phyloP scores from a whole-genome alignment of 2,329 filamentous ascomycete species.

The Ceratocystis cacaofunesta region DNA sequence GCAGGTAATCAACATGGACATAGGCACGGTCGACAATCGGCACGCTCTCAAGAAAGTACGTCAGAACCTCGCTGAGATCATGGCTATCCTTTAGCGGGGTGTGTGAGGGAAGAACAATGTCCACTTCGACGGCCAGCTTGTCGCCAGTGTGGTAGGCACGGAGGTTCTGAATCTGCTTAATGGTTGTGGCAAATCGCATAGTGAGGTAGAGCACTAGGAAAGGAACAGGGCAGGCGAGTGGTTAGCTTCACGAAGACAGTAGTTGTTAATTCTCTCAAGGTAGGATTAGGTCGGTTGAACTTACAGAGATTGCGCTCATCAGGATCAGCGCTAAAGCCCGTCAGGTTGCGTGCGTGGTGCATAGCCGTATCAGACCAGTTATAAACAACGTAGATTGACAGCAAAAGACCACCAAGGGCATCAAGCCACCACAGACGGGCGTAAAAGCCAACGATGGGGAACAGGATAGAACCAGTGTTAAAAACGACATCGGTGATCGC shows the following conservation, averaged over 20 bases:
- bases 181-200: slow-evolving; percentile 82
- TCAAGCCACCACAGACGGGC: slow-evolving; percentile 73
- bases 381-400: slow-evolving; percentile 65
- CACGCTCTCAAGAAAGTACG: slow-evolving; percentile 73
- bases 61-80: slow-evolving; percentile 61
- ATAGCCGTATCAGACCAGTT: slow-evolving; percentile 63
- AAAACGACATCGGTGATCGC: slow-evolving; percentile 67
- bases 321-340: slow-evolving; percentile 61
- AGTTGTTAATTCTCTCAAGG: not conserved
- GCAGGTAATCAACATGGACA: slow-evolving; percentile 51
- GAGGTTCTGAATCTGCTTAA: slow-evolving; percentile 70
- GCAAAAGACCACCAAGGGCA: slow-evolving; percentile 58
- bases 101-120: slow-evolving; percentile 66
- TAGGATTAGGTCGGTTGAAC: slow-evolving; percentile 17
- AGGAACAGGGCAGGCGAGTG: not conserved
- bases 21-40: slow-evolving; percentile 62
- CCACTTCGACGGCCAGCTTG: slow-evolving; percentile 67
- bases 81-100: slow-evolving; percentile 66
- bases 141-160: slow-evolving; percentile 77
- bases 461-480: slow-evolving; percentile 78
- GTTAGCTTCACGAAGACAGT: not conserved
- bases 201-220: slow-evolving; percentile 60
- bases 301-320: slow-evolving; percentile 62
- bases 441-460: slow-evolving; percentile 66
- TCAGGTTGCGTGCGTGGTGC: slow-evolving; percentile 67